Evolutionary conservation across 768 basidiomycete genomes (phyloP).

Genomic region (Xerocomus spinulosus): DNA sequence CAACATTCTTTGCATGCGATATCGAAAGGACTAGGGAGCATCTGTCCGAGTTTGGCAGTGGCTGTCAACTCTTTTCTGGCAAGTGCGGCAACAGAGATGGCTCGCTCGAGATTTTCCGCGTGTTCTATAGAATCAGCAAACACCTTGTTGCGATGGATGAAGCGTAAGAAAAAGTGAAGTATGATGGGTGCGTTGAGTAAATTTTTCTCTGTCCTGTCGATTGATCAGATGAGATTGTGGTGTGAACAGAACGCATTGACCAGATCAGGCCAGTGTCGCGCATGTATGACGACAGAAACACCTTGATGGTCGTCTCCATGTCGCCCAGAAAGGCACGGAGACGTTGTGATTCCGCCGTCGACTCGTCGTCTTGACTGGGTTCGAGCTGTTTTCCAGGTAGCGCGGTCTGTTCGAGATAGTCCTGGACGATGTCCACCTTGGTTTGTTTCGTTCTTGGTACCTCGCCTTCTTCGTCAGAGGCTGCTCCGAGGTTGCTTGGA

Average conservation of each 20-base stretch:
- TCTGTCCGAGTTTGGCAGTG: constrained; percentile 35
- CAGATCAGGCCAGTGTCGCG: constrained; percentile 62
- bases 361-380: constrained; percentile 13
- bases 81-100: constrained; percentile 37
- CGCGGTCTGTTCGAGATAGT: constrained; percentile 25
- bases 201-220: constrained; percentile 40
- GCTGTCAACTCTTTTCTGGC: constrained; percentile 41
- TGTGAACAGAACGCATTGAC: constrained; percentile 32
- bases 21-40: constrained; percentile 43
- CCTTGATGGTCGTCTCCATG: constrained; percentile 52
- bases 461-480: constrained; percentile 26
- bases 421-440: constrained; percentile 24
- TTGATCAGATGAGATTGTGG: constrained; percentile 3
- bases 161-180: constrained; percentile 43
- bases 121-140: constrained; percentile 31
- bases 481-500: constrained; percentile 31
- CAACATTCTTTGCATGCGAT: constrained; percentile 46
- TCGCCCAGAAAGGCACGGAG: constrained; percentile 54
- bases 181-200: constrained; percentile 40
- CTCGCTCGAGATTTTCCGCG: constrained; percentile 36
- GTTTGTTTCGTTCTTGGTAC: constrained; percentile 19
- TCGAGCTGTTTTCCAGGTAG: constrained; percentile 29
- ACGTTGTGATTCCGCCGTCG: constrained; percentile 15
- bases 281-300: constrained; percentile 70
- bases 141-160: constrained; percentile 40